Percentiles rank a stretch among this genome's conserved stretches.
phyloP scores from a whole-genome alignment of 148 eudicot species.

The Spergularia bocconei region DNA sequence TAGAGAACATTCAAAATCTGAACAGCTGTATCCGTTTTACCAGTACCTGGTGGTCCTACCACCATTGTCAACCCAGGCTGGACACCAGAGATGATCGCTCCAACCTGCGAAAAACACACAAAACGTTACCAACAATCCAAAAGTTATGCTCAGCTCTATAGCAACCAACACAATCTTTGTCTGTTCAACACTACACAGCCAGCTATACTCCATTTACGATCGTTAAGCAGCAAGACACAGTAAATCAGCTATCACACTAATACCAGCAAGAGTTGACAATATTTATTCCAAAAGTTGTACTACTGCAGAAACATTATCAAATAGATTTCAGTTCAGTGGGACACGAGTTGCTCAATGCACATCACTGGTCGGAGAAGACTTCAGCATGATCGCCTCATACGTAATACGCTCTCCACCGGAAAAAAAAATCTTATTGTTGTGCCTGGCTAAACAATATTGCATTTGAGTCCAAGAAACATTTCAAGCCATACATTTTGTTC shows the following conservation, averaged over 20 bases:
- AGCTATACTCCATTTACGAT: neutral
- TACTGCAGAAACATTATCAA: no score
- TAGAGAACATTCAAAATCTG: constrained; percentile 91
- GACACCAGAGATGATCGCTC: constrained; percentile 87
- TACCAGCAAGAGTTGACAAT: neutral
- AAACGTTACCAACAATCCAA: constrained; percentile 4
- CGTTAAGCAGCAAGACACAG: neutral
- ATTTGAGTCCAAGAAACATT: no score
- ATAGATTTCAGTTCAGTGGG: no score
- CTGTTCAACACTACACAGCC: neutral
- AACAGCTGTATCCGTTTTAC: constrained; percentile 98
- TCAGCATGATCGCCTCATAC: no score
- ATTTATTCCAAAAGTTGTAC: no score
- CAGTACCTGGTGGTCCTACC: constrained; percentile 99
- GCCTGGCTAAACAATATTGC: no score
- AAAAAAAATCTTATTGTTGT: no score
- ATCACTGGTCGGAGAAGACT: no score
- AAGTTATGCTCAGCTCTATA: neutral
- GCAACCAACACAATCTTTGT: no score
- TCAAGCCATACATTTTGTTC: no score
- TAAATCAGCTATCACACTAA: neutral
- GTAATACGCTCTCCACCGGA: no score
- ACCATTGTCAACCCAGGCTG: constrained; percentile 98
- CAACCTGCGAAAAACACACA: constrained; percentile 47
- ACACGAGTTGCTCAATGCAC: no score